Evolutionary conservation across 1,139 yeast species (phyloP).

Genomic region (Nakaseomyces delphensis): DNA sequence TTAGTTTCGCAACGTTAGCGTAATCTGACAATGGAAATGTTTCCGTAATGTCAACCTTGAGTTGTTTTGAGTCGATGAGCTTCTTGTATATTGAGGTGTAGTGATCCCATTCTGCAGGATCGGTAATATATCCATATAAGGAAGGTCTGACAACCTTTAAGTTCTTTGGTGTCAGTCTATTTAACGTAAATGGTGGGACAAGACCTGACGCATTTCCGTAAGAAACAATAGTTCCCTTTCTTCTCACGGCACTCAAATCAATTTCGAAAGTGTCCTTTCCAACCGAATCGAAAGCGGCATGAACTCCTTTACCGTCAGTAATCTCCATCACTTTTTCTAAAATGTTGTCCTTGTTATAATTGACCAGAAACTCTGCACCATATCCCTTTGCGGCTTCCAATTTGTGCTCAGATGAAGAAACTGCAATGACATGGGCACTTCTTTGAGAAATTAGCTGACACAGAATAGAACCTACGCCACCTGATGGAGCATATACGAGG

Average conservation of each 20-base stretch:
- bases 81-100: constrained; percentile 43
- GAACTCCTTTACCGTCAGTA: constrained; percentile 65
- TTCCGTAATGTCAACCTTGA: constrained; percentile 46
- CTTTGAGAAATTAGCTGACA: constrained; percentile 50
- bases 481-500: constrained; percentile 87
- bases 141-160: constrained; percentile 56
- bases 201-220: constrained; percentile 84
- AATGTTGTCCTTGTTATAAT: constrained; percentile 44
- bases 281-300: constrained; percentile 67
- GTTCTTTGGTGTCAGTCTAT: constrained; percentile 50
- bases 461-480: constrained; percentile 75
- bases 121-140: constrained; percentile 44
- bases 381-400: constrained; percentile 47
- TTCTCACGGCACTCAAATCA: constrained; percentile 54
- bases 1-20: constrained; percentile 50
- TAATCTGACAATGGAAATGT: constrained; percentile 59
- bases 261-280: constrained; percentile 74
- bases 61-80: constrained; percentile 39
- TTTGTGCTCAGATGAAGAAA: constrained; percentile 69
- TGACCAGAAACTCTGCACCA: constrained; percentile 72
- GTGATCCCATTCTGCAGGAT: constrained; percentile 49
- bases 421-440: constrained; percentile 78
- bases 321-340: constrained; percentile 51
- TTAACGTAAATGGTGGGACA: constrained; percentile 55
- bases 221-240: constrained; percentile 66